A percentile compares a stretch with the other conserved stretches of the same genome.
Conservation (phyloP, 768 basidiomycete genomes). For the Leccinum uliginosum region DNA sequence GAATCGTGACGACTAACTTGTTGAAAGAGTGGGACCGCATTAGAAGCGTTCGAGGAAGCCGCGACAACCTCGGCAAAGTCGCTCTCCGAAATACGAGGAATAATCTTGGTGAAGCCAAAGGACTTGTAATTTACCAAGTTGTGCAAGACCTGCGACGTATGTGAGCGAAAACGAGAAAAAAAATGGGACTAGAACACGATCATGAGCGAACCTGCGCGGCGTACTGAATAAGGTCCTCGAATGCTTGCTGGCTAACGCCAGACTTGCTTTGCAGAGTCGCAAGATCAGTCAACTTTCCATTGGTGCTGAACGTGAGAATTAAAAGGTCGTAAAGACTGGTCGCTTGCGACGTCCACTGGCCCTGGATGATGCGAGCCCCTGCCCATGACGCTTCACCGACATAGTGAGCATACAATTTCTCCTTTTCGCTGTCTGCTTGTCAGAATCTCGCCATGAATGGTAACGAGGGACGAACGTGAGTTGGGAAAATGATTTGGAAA, state of each 20-base stretch:
- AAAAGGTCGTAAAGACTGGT: conserved; percentile 65
- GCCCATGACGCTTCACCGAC: conserved; percentile 77
- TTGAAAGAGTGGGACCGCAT: conserved; percentile 58
- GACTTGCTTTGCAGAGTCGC: conserved; percentile 47
- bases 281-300: conserved; percentile 56
- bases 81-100: conserved; percentile 60
- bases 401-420: conserved; percentile 78
- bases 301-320: conserved; percentile 61
- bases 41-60: conserved; percentile 53
- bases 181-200: neutral
- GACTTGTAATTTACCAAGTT: conserved; percentile 64
- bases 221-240: conserved; percentile 70
- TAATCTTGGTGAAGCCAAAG: conserved; percentile 84
- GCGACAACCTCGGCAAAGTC: conserved; percentile 63
- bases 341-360: conserved; percentile 77
- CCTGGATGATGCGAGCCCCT: conserved; percentile 79
- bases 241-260: conserved; percentile 54
- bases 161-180: neutral
- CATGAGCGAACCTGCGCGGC: conserved; percentile 53
- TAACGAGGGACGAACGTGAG: conserved; percentile 45
- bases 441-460: neutral
- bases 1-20: conserved; percentile 37
- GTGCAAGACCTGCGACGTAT: conserved; percentile 31
- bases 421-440: conserved; percentile 49
- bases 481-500: conserved; percentile 62